Conservation (phyloP, 768 basidiomycete species). For the Hygrocybe coccinea region DNA sequence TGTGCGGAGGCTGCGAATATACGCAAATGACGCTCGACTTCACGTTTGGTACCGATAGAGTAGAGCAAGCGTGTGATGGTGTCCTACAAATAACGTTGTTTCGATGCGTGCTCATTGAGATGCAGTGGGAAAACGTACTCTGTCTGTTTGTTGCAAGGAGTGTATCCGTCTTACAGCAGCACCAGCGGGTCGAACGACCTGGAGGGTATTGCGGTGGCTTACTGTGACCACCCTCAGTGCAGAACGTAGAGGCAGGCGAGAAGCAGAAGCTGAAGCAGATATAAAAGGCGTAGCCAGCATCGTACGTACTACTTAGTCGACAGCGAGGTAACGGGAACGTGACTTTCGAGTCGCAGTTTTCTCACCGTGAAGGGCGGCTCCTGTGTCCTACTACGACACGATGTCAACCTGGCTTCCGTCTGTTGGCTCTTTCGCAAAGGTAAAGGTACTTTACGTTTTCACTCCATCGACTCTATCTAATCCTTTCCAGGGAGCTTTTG, state of each 20-base stretch:
- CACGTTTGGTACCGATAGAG: conserved; percentile 93
- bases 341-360: too few relatives aligned
- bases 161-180: not conserved
- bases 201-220: not conserved
- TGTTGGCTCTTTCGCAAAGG: conserved; percentile 47
- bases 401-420: conserved; percentile 42
- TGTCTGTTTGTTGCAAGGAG: not conserved
- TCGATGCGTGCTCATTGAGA: not conserved
- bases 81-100: conserved; percentile 51
- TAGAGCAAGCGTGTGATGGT: conserved; percentile 95
- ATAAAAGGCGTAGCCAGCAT: not conserved
- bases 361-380: too few relatives aligned
- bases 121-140: not conserved
- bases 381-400: not conserved
- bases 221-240: not conserved
- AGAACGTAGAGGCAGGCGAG: not conserved
- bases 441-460: conserved; percentile 33
- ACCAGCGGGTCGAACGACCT: not conserved
- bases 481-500: conserved; percentile 42
- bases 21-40: conserved; percentile 96
- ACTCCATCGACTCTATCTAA: not conserved
- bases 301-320: too few relatives aligned
- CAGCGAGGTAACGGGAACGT: too few relatives aligned
- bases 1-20: conserved; percentile 96
- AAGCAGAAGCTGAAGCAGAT: not conserved